Evolutionary conservation across 164 flowering plant species (phyloP).

Genomic region (Dillenia turbinata): DNA sequence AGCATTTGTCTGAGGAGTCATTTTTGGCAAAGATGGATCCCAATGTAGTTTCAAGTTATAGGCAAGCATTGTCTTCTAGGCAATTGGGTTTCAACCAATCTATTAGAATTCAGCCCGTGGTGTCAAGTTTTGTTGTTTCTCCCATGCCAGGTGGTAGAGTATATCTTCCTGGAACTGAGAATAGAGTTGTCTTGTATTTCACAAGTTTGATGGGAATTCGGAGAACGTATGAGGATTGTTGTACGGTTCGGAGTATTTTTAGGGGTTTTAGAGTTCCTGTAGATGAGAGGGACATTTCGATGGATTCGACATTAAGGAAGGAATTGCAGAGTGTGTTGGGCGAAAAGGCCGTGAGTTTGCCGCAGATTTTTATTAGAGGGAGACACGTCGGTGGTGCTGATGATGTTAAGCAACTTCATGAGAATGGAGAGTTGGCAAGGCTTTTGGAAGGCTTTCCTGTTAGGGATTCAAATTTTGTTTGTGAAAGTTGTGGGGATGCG

Average conservation of each 20-base stretch:
- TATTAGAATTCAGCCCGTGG: conserved; percentile 9
- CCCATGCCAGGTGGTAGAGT: conserved; percentile 6
- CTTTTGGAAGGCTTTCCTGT: conserved; percentile 58
- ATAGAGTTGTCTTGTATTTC: conserved; percentile 62
- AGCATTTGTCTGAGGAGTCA: conserved; percentile 76
- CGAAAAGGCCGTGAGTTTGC: conserved; percentile 49
- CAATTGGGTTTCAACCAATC: conserved; percentile 23
- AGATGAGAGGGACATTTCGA: conserved; percentile 87
- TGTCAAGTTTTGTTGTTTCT: conserved; percentile 21
- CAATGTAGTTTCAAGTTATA: conserved; percentile 49
- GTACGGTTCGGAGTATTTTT: conserved; percentile 55
- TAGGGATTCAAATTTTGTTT: conserved; percentile 31
- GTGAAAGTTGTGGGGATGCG: conserved; percentile 78
- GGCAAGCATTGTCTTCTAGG: conserved; percentile 39
- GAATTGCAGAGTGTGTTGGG: conserved; percentile 54
- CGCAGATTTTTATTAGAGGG: conserved; percentile 76
- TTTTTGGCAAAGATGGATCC: conserved; percentile 66
- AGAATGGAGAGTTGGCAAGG: conserved; percentile 66
- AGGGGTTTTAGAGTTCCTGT: conserved; percentile 69
- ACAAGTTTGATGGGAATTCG: conserved; percentile 86
- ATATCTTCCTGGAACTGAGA: conserved; percentile 31
- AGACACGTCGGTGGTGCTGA: conserved; percentile 78
- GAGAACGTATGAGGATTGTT: conserved; percentile 86
- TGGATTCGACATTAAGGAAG: conserved; percentile 67
- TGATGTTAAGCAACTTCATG: conserved; percentile 66